Conservation (phyloP, 2,329 filamentous ascomycete genomes). For the Pestalotiopsis sp. region DNA sequence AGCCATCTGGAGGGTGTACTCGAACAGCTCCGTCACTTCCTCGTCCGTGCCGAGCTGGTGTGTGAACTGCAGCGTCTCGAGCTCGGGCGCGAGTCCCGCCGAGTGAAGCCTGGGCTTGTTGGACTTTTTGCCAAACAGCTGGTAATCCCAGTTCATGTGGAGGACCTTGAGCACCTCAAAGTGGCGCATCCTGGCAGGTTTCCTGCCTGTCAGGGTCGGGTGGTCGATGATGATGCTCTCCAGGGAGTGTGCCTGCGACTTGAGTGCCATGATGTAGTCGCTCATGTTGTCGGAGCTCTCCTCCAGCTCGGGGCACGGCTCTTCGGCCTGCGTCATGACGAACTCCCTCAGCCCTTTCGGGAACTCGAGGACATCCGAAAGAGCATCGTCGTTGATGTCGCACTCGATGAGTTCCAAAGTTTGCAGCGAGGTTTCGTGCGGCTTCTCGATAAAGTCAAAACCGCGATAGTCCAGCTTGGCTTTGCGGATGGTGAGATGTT, state of each 20-base stretch:
- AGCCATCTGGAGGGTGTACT: slow-evolving; percentile 41
- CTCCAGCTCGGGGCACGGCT: slow-evolving; percentile 43
- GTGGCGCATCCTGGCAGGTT: slow-evolving; percentile 45
- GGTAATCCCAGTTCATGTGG: slow-evolving; percentile 49
- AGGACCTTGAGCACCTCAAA: slow-evolving; percentile 43
- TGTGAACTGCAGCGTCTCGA: slow-evolving; percentile 49
- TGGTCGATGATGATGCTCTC: slow-evolving; percentile 49
- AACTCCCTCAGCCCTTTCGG: slow-evolving; percentile 48
- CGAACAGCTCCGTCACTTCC: slow-evolving; percentile 47
- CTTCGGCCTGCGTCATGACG: slow-evolving; percentile 46
- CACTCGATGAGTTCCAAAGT: slow-evolving; percentile 50
- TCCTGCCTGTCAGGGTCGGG: slow-evolving; percentile 40
- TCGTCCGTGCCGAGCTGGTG: slow-evolving; percentile 48
- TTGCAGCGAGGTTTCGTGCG: slow-evolving; percentile 46
- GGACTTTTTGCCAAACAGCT: slow-evolving; percentile 48
- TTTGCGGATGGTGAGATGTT: slow-evolving; percentile 45
- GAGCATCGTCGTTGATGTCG: slow-evolving; percentile 49
- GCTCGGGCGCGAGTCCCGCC: slow-evolving; percentile 47
- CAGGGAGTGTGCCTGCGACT: slow-evolving; percentile 42
- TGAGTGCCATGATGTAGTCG: slow-evolving; percentile 48
- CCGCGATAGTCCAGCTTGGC: slow-evolving; percentile 49
- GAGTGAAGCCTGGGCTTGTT: slow-evolving; percentile 47
- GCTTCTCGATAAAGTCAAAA: slow-evolving; percentile 50
- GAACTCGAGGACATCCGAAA: slow-evolving; percentile 43
- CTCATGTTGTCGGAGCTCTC: slow-evolving; percentile 49